Evolutionary conservation across 768 basidiomycete genomes (phyloP), one percentile per base, ranked within the genome.

Genomic region (Myochromella boudieri): DNA sequence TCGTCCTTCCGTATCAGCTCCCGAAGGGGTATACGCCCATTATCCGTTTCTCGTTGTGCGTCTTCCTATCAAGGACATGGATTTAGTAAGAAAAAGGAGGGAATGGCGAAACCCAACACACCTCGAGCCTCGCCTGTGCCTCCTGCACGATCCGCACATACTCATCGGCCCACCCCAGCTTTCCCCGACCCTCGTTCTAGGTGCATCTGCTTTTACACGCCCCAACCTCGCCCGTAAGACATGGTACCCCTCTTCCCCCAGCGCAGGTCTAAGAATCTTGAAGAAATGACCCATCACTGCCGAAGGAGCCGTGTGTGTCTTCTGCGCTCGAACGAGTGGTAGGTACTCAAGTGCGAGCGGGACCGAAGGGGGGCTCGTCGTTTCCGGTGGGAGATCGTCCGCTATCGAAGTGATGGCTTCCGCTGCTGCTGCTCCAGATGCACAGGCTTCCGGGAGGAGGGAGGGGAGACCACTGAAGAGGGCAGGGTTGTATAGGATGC

Each of bases 211-310:
- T 46, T 58, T 64, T 25, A 81, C 66, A 37, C 66, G 71, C 6
- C 90, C 89, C 15, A 97, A 67, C 58, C 69, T 69, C 46, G 90
- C 83, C 32, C 95, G 72, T 48, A 97, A 63, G 60, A 93, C 92
- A 2, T 66, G 45, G 11, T 51, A 42, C 11, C 28, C 72, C 55
- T 91, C 82, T 39, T 70, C 62, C 17, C 58, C 68, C 25, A 97
- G 70, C 0, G 84, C 87, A 0, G 91, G 91, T 0, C 86, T 83
- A 68, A 97, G 78, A 26, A 99, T 65, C 66, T 97, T 91, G 79
- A 97, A 99, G 26, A 99, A 62, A 60, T 99, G 95, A 0, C 91
- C 86, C 60, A 95, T 95, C 55, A 97, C 78, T 0, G 88, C 91
- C 54, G 87, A 48, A 1, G 51, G 51, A 84, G 12, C 76, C 59